Percentiles rank a stretch among this genome's conserved stretches.
phyloP scores from a whole-genome alignment of 2,329 filamentous ascomycete genomes.

The Fusarium pseudograminearum region DNA sequence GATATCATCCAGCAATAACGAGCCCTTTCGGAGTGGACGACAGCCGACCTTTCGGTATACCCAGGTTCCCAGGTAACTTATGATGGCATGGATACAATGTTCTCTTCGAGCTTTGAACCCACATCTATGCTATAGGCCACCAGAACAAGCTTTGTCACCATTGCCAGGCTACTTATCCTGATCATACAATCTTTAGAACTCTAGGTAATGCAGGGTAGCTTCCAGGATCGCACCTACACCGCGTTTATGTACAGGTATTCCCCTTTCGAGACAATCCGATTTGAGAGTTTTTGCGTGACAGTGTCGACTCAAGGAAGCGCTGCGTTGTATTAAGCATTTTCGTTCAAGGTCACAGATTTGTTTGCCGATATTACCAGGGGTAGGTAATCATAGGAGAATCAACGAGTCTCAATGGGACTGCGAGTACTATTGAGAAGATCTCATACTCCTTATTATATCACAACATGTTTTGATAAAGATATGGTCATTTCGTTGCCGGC shows the following conservation, averaged over 20 bases:
- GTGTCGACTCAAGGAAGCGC: not conserved
- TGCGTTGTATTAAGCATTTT: not conserved
- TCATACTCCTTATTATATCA: not conserved
- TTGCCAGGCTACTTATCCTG: not conserved
- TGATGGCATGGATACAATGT: not conserved
- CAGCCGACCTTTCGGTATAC: constrained; percentile 10
- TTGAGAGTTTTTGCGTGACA: not conserved
- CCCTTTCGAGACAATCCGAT: not conserved
- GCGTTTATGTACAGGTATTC: not conserved
- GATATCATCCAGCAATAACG: constrained; percentile 42
- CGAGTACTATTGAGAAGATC: not conserved
- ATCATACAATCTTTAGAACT: not conserved
- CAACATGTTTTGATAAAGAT: not conserved
- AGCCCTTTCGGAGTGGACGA: constrained; percentile 33
- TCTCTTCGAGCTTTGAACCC: not conserved
- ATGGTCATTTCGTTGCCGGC: not conserved
- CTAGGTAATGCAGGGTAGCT: not conserved
- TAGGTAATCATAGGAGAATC: not conserved
- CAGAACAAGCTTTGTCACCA: not conserved
- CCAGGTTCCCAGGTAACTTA: not conserved
- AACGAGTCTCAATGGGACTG: not conserved
- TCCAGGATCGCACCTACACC: not conserved
- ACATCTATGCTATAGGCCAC: not conserved
- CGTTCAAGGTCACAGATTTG: not conserved
- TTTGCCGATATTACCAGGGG: not conserved